Evolutionary conservation across 1,139 yeast species (phyloP), one percentile per base, ranked within the genome.

Genomic region (Protomyces pachydermus): DNA sequence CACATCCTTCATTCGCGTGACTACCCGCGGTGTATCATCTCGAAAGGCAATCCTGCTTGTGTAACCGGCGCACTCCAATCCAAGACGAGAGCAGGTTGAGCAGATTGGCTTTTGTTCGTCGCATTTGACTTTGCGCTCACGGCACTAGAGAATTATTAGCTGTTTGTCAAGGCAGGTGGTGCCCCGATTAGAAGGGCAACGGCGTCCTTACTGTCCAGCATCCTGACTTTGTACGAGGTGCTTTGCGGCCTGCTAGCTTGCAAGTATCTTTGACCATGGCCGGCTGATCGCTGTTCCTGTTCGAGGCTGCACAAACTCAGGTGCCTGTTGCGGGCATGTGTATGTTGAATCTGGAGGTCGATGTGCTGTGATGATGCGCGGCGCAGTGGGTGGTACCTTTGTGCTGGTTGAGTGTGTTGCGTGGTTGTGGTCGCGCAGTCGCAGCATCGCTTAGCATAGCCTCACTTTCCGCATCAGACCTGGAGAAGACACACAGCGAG

Each of bases 111-210:
- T 54, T 23, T 16, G 25, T 48, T 61, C 65, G 56, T 61, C 65
- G 53, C 65, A 61, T 28, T 58, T 48, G 20, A 61, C 65, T 32
- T 61, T 61, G 32, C 65, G 50, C 37, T 55, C 61, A 39, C 65
- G 39, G 52, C 65, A 61, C 39, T 25, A 14, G 18, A 37, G 16
- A 14, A 3, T 2, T n/a, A 9, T 12, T 20, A 20, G 25, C 32
- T 20, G 32, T 10, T 16, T 25, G 28, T 20, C 8, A n/a, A n/a
- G n/a, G n/a, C 52, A 46, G 23, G 23, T 14, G 32, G 4, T 8
- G 25, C 25, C 25, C 6, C 16, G n/a, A 3, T 20, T 20, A 10
- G 46, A 18, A 12, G 12, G 20, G n/a, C 20, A 18, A 4, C 8
- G 46, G 32, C 5, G 32, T 38, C 23, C 48, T 1, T 42, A 42